Evolutionary conservation across 2,329 filamentous ascomycete genomes (phyloP).

Genomic region (Ilyonectria sp.): DNA sequence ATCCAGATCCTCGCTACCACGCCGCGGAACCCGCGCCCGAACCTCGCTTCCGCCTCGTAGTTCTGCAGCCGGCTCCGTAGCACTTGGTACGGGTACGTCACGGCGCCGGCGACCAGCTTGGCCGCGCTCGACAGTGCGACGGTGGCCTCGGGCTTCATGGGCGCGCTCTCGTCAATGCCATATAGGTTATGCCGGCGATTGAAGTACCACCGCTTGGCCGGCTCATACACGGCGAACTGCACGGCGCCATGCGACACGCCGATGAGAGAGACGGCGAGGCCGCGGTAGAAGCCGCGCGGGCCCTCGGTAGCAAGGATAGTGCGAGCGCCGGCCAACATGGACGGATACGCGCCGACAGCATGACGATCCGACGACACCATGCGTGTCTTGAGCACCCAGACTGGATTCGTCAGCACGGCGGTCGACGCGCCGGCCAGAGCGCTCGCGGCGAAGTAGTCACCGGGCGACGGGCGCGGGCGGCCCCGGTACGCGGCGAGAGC

Average conservation of each 20-base stretch:
- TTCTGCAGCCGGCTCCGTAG: constrained; percentile 90
- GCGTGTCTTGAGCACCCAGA: constrained; percentile 98
- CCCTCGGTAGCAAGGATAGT: constrained; percentile 82
- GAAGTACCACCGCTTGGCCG: constrained; percentile 71
- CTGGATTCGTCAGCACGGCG: constrained; percentile 89
- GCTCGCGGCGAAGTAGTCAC: constrained; percentile 87
- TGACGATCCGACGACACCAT: constrained; percentile 90
- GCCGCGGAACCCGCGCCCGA: constrained; percentile 79
- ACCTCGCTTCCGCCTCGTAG: constrained; percentile 83
- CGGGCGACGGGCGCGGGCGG: constrained; percentile 57
- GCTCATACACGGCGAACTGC: constrained; percentile 96
- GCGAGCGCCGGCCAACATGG: constrained; percentile 79
- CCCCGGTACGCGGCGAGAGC: constrained; percentile 53
- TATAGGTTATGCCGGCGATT: constrained; percentile 52
- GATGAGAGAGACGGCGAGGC: constrained; percentile 84
- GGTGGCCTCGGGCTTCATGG: constrained; percentile 80
- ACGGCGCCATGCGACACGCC: constrained; percentile 94
- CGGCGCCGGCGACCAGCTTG: constrained; percentile 90
- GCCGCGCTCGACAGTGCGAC: constrained; percentile 84
- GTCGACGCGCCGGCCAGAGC: constrained; percentile 80
- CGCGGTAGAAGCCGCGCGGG: constrained; percentile 86
- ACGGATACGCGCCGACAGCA: constrained; percentile 84
- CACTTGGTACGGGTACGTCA: constrained; percentile 96
- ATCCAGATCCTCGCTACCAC: constrained; percentile 82
- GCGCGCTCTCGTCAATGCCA: constrained; percentile 37